phyloP scores from a whole-genome alignment of 352 stramenopile species.

The Nothophytophthora sp. region DNA sequence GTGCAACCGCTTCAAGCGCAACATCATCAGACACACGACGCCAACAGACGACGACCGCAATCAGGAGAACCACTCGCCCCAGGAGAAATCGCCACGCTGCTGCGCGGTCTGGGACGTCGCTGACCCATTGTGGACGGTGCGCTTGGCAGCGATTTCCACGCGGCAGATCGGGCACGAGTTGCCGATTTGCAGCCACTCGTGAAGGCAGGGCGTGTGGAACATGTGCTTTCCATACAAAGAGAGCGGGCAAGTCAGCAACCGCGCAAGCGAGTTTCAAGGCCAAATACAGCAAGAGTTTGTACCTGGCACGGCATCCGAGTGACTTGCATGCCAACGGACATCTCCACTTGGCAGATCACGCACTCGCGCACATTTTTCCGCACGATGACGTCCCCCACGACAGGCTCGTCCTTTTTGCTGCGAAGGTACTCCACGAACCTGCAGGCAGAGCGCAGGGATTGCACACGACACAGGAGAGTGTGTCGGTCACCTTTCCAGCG shows the following conservation, averaged over 20 bases:
- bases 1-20: background rate
- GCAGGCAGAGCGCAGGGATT: no score
- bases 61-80: constrained; percentile 82
- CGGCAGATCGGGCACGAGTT: constrained; percentile 86
- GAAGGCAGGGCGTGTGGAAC: constrained; percentile 79
- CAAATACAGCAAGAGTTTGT: background rate
- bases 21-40: background rate
- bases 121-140: constrained; percentile 21
- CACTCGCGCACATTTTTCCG: constrained; percentile 75
- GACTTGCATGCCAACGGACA: constrained; percentile 67
- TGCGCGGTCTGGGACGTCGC: constrained; percentile 39
- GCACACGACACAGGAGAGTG: background rate
- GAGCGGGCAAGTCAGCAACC: constrained; percentile 3
- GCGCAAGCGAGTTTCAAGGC: constrained; percentile 2
- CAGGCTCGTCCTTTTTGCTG: constrained; percentile 17
- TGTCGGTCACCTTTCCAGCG: constrained; percentile 1
- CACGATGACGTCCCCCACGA: constrained; percentile 50
- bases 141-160: constrained; percentile 67
- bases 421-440: constrained; percentile 70
- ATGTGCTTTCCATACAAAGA: constrained; percentile 51
- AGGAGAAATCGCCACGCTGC: constrained; percentile 56
- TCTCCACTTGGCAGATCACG: constrained; percentile 82
- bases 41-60: no score
- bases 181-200: constrained; percentile 81
- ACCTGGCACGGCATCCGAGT: constrained; percentile 77